Conservation (phyloP, 257 asterid genomes). For the Phtheirospermum japonicum region DNA sequence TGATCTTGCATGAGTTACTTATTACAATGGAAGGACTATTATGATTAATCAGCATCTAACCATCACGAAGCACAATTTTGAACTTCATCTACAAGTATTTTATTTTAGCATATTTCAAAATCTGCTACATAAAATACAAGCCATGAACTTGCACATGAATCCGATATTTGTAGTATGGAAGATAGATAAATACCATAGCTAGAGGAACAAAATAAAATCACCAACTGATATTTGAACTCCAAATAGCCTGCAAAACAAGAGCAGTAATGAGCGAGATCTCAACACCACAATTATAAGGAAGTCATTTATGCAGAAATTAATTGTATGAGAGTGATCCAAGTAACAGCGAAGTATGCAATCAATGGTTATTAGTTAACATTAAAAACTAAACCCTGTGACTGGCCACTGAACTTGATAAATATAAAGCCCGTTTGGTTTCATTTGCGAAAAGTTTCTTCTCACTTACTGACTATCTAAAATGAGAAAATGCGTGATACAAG, state of each 20-base stretch:
- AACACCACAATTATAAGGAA: not conserved
- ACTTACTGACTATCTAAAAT: no score
- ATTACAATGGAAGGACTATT: no score
- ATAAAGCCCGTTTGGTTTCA: not conserved
- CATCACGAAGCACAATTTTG: not conserved
- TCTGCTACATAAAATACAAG: not conserved
- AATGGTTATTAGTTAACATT: no score
- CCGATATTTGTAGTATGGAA: not conserved
- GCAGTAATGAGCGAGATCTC: not conserved
- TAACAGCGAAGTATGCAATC: not conserved
- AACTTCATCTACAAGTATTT: not conserved
- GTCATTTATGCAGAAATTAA: not conserved
- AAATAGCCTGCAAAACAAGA: slow-evolving; percentile 27
- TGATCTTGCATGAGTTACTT: not conserved
- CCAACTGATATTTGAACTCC: slow-evolving; percentile 24
- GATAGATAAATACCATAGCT: slow-evolving; percentile 34
- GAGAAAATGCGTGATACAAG: no score
- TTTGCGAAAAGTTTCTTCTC: no score
- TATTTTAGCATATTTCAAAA: no score
- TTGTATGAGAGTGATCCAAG: not conserved
- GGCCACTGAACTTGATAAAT: not conserved
- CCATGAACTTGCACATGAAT: not conserved
- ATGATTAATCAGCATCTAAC: no score
- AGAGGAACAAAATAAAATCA: slow-evolving; percentile 8
- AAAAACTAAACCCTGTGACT: not conserved